These are phyloP conservation scores for Microbotryomycetes sp. DNA, from an alignment of 1,284 basidiomycete species.

Conservation along the genomic window DNA sequence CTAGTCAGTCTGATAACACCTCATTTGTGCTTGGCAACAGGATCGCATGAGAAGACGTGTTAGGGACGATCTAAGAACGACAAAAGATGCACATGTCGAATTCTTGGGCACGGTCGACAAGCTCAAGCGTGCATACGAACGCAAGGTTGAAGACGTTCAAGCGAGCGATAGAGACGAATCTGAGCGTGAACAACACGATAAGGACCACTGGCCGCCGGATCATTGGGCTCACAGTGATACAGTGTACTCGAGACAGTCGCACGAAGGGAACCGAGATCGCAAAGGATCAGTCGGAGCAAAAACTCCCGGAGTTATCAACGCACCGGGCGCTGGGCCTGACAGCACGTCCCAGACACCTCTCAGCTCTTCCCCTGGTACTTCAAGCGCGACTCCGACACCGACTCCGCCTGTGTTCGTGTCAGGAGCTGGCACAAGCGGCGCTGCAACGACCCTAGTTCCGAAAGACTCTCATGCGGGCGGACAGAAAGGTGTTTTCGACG, in stretches of 20 bases:
- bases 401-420: conserved; percentile 23
- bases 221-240: conserved; percentile 10
- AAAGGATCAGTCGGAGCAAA: neutral
- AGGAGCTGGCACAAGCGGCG: conserved; percentile 15
- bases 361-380: neutral
- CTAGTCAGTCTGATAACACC: neutral
- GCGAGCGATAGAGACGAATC: conserved; percentile 24
- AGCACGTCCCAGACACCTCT: neutral
- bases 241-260: neutral
- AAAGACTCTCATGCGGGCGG: neutral
- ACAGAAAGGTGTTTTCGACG: conserved; percentile 27
- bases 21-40: neutral
- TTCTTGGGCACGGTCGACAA: conserved; percentile 27
- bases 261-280: neutral
- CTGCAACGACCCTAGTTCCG: neutral
- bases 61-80: conserved; percentile 31
- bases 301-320: neutral
- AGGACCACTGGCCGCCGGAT: conserved; percentile 24
- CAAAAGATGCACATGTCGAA: conserved; percentile 25
- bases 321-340: neutral
- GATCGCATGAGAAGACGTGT: conserved; percentile 34
- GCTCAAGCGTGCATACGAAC: conserved; percentile 32
- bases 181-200: conserved; percentile 10
- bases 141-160: conserved; percentile 34
- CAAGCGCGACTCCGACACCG: conserved; percentile 3